Base-by-base conservation (phyloP, 106 monocot species). In the Allium fistulosum region DNA sequence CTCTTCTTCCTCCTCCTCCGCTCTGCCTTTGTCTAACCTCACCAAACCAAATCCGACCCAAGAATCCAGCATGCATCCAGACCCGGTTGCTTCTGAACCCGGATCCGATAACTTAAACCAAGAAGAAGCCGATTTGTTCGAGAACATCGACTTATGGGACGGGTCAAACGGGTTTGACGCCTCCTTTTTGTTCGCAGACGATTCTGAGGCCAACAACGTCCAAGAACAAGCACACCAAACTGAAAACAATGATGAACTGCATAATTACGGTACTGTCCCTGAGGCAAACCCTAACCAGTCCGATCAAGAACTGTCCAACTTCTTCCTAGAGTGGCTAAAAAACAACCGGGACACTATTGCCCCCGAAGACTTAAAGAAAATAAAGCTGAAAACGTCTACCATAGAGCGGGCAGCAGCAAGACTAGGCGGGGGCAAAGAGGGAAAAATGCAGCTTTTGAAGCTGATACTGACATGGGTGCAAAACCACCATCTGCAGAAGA, bases 401-500 rank as follows among this genome's bases (percentile, higher is more conserved):
- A 76, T 99, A 22, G 87, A 99, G 51, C 62, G 65, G 69, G 97
- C 92, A 0, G 87, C 82, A 0, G 73, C 74, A 7, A 71, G 84
- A 0, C 90, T 99, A n/a, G 97, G 97, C 11, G 83, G 86, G 0
- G 84, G 84, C 0, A 78, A 70, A 16, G 78, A 86, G 7, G 97
- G 84, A 26, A 78, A 74, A 69, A 79, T 71, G 66, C 82, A 99
- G 75, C 80, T 99, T 26, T 70, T 99, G 17, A 92, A 90, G 71
- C 90, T 99, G 26, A 93, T 99, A 15, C 83, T 99, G 6, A 11
- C 87, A 10, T 99, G 92, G 97, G 92, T 99, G 4, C 97, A 99
- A 73, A 83, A 81, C 79, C 53, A 92, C 77, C 97, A 99, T 60
- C 78, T 99, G 27, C 77, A 87, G 57, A 81, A 80, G 59, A 80